Percentiles rank a stretch among this genome's conserved stretches.
These are phyloP conservation scores for Nicotiana sylvestris DNA, from an alignment of 257 asterid genomes.

Conservation along the genomic window DNA sequence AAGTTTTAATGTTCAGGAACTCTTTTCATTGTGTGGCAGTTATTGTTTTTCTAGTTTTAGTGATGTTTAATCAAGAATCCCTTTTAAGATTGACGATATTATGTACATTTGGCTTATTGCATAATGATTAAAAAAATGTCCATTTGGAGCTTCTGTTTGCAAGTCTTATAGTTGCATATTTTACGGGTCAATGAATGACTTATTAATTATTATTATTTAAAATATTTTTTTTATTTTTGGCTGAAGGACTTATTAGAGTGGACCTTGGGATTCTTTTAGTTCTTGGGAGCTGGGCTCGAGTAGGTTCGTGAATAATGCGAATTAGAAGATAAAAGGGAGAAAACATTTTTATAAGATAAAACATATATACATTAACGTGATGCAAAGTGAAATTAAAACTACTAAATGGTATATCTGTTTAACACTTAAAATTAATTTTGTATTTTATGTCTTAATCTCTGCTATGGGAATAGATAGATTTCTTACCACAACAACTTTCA, in stretches of 20 bases:
- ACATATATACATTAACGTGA: background rate
- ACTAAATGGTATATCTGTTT: too few species aligned
- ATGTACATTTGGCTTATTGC: constrained; percentile 2
- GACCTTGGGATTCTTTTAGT: background rate
- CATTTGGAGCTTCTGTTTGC: background rate
- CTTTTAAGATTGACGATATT: background rate
- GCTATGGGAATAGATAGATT: too few species aligned
- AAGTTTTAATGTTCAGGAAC: constrained; percentile 37
- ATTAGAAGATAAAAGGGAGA: background rate
- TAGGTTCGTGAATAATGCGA: background rate
- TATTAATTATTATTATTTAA: too few species aligned
- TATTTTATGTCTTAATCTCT: too few species aligned
- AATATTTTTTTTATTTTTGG: too few species aligned
- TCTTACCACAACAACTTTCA: too few species aligned
- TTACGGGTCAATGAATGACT: background rate
- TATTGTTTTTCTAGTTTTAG: background rate
- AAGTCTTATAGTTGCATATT: background rate
- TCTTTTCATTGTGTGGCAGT: constrained; percentile 12
- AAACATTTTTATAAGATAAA: background rate
- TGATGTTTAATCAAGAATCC: constrained; percentile 10
- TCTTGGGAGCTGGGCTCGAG: background rate
- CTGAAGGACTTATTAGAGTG: background rate
- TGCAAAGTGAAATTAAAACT: background rate
- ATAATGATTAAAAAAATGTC: background rate
- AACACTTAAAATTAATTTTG: too few species aligned